Percentiles rank a stretch among this genome's conserved stretches.
phyloP scores from a whole-genome alignment of 2,329 filamentous ascomycete genomes.

The Xylariaceae sp. region DNA sequence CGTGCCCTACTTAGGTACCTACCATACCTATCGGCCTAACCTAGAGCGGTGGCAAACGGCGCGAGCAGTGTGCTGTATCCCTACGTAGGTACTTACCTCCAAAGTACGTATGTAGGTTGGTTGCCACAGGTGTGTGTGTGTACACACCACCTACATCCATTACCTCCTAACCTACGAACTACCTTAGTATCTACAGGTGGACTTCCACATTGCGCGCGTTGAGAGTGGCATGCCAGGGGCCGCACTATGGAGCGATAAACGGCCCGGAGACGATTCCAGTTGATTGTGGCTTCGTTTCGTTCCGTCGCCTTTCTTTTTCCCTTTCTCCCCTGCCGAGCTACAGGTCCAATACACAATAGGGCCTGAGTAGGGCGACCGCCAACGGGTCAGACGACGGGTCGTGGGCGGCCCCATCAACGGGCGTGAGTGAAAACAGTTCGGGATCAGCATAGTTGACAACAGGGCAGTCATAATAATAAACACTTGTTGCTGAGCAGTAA shows the following conservation, averaged over 20 bases:
- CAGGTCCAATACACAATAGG: too few relatives aligned
- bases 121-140: too few relatives aligned
- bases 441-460: slow-evolving; percentile 1
- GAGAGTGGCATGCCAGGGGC: too few relatives aligned
- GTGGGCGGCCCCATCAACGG: neutral
- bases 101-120: too few relatives aligned
- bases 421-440: neutral
- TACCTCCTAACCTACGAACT: too few relatives aligned
- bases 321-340: too few relatives aligned
- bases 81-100: slow-evolving; percentile 5
- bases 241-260: slow-evolving; percentile 5
- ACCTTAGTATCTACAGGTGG: too few relatives aligned
- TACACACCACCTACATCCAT: too few relatives aligned
- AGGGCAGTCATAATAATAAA: neutral
- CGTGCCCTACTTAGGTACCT: too few relatives aligned
- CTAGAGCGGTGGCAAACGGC: neutral
- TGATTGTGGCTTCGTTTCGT: neutral
- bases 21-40: slow-evolving; percentile 7
- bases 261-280: slow-evolving; percentile 3
- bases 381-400: neutral
- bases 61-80: slow-evolving; percentile 4
- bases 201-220: too few relatives aligned
- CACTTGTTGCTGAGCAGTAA: too few relatives aligned
- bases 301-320: neutral
- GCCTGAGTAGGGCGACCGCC: too few relatives aligned